Evolutionary conservation across 2,329 filamentous ascomycete species (phyloP), one percentile per base, ranked within the genome.

Genomic region (Colletotrichum agaves): DNA sequence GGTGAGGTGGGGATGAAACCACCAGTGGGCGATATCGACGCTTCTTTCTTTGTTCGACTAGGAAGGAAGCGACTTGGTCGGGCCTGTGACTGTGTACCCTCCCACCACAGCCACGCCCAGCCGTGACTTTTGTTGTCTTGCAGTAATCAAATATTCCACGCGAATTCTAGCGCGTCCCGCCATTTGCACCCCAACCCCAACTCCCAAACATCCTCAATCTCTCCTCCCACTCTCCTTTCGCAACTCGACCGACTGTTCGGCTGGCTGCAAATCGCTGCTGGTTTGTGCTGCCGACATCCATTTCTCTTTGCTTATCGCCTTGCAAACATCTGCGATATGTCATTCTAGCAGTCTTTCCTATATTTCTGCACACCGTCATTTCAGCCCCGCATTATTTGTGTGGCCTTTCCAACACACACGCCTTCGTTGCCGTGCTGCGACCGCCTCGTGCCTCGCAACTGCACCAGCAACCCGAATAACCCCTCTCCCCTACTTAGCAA

Each of bases 131-230:
- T 57, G 33, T 19, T 39, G 49, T 58, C 52, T 57, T 31, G 39
- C 35, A 49, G 41, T 61, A 59, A 68, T 59, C 61, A 68, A 60
- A 50, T 50, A 67, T 67, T 69, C 63, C 50, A 69, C 66, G 66
- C 66, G 66, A 69, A 56, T 69, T 61, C 66, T 69, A 67, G 66
- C 66, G 66, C 66, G 63, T 60, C 65, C 65, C 55, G 61, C 57
- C 66, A 69, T 61, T 67, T 67, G 43, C 63, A 62, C 67, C 63
- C 57, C 46, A 53, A 63, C 52, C 64, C 63, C 47, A 57, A 43
- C 53, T 35, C 41, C 52, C 57, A 61, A 53, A 67, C 63, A 63
- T 61, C 23, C 31, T n/a, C 53, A 55, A 12, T 23, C 37, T 44
- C 37, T 27, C 43, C 44, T n/a, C 27, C 63, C 67, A 10, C 31